phyloP scores from a whole-genome alignment of 352 stramenopile genomes.

The Aphanomyces astaci region DNA sequence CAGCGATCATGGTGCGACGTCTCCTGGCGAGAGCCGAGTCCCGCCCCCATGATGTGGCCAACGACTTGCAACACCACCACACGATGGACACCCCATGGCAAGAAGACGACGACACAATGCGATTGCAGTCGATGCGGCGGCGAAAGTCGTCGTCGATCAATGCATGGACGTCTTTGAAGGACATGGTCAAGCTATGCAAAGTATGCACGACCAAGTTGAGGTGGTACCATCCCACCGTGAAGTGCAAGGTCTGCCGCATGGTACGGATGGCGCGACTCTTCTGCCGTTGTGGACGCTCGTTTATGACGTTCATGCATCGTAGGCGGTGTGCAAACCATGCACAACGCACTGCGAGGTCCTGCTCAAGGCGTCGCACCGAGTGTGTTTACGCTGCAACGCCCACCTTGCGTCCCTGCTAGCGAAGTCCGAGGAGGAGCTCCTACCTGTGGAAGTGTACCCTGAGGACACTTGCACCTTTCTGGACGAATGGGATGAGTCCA shows the following conservation, averaged over 20 bases:
- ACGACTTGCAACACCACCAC: background rate
- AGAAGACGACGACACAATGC: background rate
- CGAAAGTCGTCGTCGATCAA: background rate
- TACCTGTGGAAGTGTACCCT: background rate
- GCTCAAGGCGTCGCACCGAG: conserved; percentile 4
- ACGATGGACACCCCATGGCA: background rate
- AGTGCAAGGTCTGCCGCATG: conserved; percentile 12
- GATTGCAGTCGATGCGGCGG: background rate
- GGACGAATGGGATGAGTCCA: background rate
- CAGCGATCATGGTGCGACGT: background rate
- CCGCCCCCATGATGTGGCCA: background rate
- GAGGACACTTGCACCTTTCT: conserved; percentile 5
- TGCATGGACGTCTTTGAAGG: background rate
- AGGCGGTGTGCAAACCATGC: conserved; percentile 10
- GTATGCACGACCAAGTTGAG: background rate
- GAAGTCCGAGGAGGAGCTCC: conserved; percentile 2
- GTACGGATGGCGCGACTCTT: too few relatives aligned
- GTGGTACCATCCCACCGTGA: conserved; percentile 7
- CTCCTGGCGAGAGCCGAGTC: background rate
- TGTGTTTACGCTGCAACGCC: conserved; percentile 7
- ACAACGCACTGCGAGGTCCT: conserved; percentile 13
- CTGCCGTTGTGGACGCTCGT: background rate
- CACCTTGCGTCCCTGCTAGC: conserved; percentile 8
- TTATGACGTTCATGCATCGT: background rate
- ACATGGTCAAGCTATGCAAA: background rate